A percentile compares a stretch with the other conserved stretches of the same genome.
phyloP scores from a whole-genome alignment of 441 rosid genomes.

The Pelargonium exstipulatum region DNA sequence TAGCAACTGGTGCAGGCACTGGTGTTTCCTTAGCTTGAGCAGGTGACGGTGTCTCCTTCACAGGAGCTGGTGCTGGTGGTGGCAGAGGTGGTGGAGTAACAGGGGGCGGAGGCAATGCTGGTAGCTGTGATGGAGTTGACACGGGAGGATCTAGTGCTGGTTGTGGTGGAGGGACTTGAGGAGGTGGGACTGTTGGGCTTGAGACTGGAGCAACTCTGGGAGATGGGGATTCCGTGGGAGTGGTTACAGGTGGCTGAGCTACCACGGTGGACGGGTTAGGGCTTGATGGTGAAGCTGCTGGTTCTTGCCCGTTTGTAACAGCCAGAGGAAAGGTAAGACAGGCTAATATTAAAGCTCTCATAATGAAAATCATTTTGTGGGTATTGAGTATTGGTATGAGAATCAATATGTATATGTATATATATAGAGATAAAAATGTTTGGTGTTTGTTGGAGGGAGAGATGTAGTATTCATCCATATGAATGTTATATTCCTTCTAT shows the following conservation, averaged over 20 bases:
- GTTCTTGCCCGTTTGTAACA: conserved; percentile 54
- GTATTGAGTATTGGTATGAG: conserved; percentile 23
- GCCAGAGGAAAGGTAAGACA: conserved; percentile 36
- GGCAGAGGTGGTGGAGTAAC: conserved; percentile 29
- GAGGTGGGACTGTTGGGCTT: conserved; percentile 36
- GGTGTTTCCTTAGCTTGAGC: conserved; percentile 37
- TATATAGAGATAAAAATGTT: conserved; percentile 24
- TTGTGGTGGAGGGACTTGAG: conserved; percentile 37
- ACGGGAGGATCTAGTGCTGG: conserved; percentile 39
- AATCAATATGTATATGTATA: conserved; percentile 26
- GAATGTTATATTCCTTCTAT: conserved; percentile 50
- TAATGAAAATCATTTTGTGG: conserved; percentile 42
- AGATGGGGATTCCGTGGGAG: conserved; percentile 43
- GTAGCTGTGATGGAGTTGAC: conserved; percentile 35
- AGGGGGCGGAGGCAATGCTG: conserved; percentile 31
- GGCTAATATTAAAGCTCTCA: conserved; percentile 34
- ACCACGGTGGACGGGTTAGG: conserved; percentile 32
- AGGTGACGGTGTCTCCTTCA: conserved; percentile 24
- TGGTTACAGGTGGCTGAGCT: conserved; percentile 31
- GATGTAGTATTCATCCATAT: conserved; percentile 34
- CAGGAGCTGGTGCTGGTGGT: conserved; percentile 30
- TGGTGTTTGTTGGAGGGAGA: conserved; percentile 53
- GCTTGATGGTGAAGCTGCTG: conserved; percentile 58
- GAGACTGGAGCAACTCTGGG: conserved; percentile 58
- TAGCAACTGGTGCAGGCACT: conserved; percentile 39